phyloP scores from a whole-genome alignment of 306 rosid species.

The Sicyos edulis region DNA sequence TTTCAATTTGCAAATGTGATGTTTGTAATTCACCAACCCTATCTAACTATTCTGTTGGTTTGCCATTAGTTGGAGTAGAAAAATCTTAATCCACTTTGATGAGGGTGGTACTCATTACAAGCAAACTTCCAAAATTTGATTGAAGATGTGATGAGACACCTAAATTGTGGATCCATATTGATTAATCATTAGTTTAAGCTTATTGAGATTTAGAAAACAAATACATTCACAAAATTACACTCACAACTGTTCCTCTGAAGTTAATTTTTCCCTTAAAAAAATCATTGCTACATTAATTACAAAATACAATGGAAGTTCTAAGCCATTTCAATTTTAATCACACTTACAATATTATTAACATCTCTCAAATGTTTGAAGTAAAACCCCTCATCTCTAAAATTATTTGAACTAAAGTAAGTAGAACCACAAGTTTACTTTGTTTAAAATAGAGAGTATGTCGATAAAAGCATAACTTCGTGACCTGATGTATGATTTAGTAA shows the following conservation, averaged over 20 bases:
- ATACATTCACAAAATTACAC: background rate
- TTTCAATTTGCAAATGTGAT: background rate
- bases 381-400: no score
- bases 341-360: no score
- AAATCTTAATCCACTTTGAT: background rate
- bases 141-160: slow-evolving; percentile 1
- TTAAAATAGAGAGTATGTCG: no score
- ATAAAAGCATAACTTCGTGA: no score
- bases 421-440: no score
- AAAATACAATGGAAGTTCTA: background rate
- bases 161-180: background rate
- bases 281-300: background rate
- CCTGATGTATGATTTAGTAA: no score
- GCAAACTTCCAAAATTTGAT: background rate
- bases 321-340: background rate
- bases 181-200: background rate
- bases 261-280: background rate
- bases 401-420: no score
- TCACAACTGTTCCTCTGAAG: background rate
- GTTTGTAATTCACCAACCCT: background rate
- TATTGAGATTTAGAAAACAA: background rate
- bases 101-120: background rate
- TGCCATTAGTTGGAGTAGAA: background rate
- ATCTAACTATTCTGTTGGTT: background rate
- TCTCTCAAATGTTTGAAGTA: no score